Conservation (phyloP, 2,329 filamentous ascomycete genomes). For the Ophiostoma montium region DNA sequence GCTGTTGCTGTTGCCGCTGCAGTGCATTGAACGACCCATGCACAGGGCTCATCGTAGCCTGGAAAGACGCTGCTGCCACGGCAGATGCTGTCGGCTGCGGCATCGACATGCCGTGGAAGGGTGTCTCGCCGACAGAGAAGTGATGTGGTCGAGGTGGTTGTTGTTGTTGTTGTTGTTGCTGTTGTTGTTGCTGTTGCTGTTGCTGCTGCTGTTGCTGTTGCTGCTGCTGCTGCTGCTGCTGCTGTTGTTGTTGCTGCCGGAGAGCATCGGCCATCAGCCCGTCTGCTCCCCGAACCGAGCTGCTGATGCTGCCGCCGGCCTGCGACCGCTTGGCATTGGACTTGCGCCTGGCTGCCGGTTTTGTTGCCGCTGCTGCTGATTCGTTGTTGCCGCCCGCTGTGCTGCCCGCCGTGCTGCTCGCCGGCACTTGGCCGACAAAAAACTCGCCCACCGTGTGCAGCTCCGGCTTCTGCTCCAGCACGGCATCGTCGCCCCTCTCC, state of each 20-base stretch:
- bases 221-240: constrained; percentile 20
- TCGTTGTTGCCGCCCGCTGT: neutral
- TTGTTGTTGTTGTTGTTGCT: constrained; percentile 29
- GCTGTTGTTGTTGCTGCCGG: constrained; percentile 22
- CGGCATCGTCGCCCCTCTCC: constrained; percentile 72
- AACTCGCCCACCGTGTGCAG: constrained; percentile 93
- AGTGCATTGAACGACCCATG: constrained; percentile 23
- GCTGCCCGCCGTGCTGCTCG: constrained; percentile 25
- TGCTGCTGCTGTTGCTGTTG: constrained; percentile 13
- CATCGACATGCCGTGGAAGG: constrained; percentile 28
- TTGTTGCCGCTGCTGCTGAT: constrained; percentile 9
- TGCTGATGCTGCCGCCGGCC: neutral
- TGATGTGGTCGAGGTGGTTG: constrained; percentile 25
- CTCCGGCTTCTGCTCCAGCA: constrained; percentile 72
- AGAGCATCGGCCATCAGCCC: constrained; percentile 1
- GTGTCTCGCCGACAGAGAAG: neutral
- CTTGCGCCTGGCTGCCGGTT: constrained; percentile 23
- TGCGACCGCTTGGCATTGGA: constrained; percentile 23
- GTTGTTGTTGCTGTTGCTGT: constrained; percentile 25
- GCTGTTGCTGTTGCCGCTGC: constrained; percentile 15
- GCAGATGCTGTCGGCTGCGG: constrained; percentile 27
- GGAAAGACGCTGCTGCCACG: constrained; percentile 29
- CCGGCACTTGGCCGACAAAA: constrained; percentile 53
- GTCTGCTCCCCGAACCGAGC: neutral
- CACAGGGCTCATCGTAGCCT: constrained; percentile 33